Base-by-base conservation (phyloP, 331 rosid species). In the Pyrus hybrid region DNA sequence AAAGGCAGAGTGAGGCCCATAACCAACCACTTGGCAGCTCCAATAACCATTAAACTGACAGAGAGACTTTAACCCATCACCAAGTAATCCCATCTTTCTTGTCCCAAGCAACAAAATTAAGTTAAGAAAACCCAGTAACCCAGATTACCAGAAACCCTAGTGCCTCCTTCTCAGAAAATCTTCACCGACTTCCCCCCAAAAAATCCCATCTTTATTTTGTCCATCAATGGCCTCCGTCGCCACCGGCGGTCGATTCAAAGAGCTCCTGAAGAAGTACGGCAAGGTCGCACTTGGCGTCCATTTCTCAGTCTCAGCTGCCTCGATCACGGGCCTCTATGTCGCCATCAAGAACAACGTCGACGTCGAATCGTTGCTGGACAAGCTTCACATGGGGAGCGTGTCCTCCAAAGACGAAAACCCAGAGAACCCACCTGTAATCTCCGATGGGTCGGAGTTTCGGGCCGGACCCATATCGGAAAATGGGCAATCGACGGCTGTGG, bases 261-360 rank as follows among this genome's bases (percentile, higher is more conserved):
- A 94, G 82, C 87, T 94, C 6, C 29, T 94, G 9, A 94, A 73
- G 81, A 94, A 94, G 78, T 94, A 94, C 69, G 99, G 99, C 1
- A 94, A 94, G 83, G 99, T 94, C 0, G 99, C 97, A 0, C 2
- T 90, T 0, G 99, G 96, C 0, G 99, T 94, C 41, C 99, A 94
- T 72, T 65, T 76, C 69, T 60, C 93, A 60, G 93, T 92, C 61
- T 94, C 99, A 13, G 89, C 91, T 8, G 93, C 81, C 61, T 94
- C 99, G 67, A 60, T 90, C 78, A 8, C 90, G 13, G 92, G 97
- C 54, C 85, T 94, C 80, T 94, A 87, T 79, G 76, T 94, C 13
- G 99, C 99, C 26, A 89, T 94, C 78, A 89, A 84, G 70, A 94
- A 84, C 78, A 94, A 94, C 90, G 92, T 90, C 77, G 97, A 94